These are phyloP conservation scores for Acacia confusa DNA, from an alignment of 306 rosid genomes.

Conservation along the genomic window DNA sequence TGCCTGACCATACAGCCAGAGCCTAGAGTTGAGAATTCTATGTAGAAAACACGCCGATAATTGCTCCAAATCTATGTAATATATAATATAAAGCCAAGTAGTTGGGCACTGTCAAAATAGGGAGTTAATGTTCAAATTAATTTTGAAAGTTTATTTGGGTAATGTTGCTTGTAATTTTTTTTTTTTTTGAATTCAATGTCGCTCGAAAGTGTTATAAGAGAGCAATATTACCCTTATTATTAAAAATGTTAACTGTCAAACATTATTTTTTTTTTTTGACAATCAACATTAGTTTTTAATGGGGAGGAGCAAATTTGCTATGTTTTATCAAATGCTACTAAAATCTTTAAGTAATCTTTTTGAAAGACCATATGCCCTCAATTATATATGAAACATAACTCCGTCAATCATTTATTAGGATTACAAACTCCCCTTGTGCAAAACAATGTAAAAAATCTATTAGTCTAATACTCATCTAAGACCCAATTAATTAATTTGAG, in stretches of 20 bases:
- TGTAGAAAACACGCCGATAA: no score
- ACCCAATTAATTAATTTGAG: no score
- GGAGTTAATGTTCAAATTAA: no score
- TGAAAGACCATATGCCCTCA: neutral
- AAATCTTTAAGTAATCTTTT: neutral
- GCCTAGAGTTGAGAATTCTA: neutral
- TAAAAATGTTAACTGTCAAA: no score
- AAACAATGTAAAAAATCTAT: neutral
- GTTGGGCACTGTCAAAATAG: neutral
- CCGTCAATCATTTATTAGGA: neutral
- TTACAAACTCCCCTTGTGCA: neutral
- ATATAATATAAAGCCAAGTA: neutral
- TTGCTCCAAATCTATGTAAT: neutral
- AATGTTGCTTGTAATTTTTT: no score
- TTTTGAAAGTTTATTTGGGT: fast-evolving
- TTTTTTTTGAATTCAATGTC: no score
- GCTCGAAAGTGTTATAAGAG: no score
- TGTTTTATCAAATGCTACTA: neutral
- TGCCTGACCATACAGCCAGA: neutral
- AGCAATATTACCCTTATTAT: no score
- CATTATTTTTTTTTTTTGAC: no score
- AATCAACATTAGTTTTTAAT: no score
- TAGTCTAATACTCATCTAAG: no score
- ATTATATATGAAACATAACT: neutral
- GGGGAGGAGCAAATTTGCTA: no score